Evolutionary conservation across 257 asterid species (phyloP), one percentile per base, ranked within the genome.

Genomic region (Plantago ovata): DNA sequence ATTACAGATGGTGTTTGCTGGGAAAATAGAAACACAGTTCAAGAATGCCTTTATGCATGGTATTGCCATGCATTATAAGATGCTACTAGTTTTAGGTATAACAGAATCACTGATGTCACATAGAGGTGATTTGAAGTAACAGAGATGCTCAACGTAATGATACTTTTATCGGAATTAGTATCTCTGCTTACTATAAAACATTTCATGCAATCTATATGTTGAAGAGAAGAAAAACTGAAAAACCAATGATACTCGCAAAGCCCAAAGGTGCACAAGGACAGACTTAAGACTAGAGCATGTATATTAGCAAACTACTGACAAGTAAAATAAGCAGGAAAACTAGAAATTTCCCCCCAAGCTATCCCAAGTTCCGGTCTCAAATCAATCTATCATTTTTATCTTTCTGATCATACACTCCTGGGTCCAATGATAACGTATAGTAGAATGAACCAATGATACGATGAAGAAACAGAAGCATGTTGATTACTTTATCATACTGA

Each of bases 51-150:
- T 38, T 56, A 52, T 21, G 55, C 55, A 49, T 13, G 32, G 61
- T 62, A 61, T 50, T 64, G 13, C 64, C 75, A 72, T 68, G 73
- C 75, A 72, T n/a, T n/a, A n/a, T 42, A 65, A 60, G 51, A 24
- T 50, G 53, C 12, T 48, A 32, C 45, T 13, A 40, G 63, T 50
- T 41, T 39, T 15, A 14, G 20, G 32, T 43, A 12, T 21, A 13
- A 23, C 13, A 45, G 36, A 32, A 19, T 24, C 41, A 61, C 13
- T 24, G 18, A 23, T 53, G 39, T 32, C 13, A 49, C 20, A 49
- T 19, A 49, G 32, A 21, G 38, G 55, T 28, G 32, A 62, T 36
- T 3, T 18, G 32, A 38, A 16, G 53, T 8, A 45, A 13, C 53
- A 5, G 16, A 10, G 32, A 0, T 8, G 53, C 20, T 47, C 13